Percentiles rank a stretch among this genome's conserved stretches.
Conservation (phyloP, 2,329 filamentous ascomycete species). For the Neonectria neomacrospora region DNA sequence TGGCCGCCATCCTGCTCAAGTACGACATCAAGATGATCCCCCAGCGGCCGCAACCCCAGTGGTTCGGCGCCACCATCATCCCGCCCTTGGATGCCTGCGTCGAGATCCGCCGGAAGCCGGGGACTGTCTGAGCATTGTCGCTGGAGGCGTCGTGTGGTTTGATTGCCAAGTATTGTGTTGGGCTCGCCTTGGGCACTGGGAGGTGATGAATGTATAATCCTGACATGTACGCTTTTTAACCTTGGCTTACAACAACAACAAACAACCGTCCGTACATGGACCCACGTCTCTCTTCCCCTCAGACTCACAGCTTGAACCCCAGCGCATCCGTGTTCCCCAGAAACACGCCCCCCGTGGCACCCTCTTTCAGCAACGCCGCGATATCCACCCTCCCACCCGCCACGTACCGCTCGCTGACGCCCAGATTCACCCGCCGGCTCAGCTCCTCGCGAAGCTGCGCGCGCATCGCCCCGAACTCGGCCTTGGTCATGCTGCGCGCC, state of each 20-base stretch:
- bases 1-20: conserved; percentile 61
- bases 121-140: background rate
- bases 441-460: conserved; percentile 79
- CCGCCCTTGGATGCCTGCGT: conserved; percentile 44
- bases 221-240: background rate
- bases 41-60: conserved; percentile 53
- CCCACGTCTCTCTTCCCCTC: background rate
- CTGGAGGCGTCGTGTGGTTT: background rate
- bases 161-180: background rate
- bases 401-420: conserved; percentile 88
- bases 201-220: background rate
- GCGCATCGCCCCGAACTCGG: conserved; percentile 75
- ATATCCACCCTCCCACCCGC: conserved; percentile 88
- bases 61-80: conserved; percentile 57
- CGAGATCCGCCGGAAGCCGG: conserved; percentile 39
- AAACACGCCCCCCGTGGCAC: conserved; percentile 59
- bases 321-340: conserved; percentile 55
- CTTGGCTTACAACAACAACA: background rate
- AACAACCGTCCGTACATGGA: background rate
- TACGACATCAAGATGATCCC: conserved; percentile 61
- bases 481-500: conserved; percentile 74
- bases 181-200: background rate
- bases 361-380: conserved; percentile 73
- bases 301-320: conserved; percentile 43
- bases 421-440: conserved; percentile 80